Conservation (phyloP, 208 protist species). For the Naegleria gruberi region DNA sequence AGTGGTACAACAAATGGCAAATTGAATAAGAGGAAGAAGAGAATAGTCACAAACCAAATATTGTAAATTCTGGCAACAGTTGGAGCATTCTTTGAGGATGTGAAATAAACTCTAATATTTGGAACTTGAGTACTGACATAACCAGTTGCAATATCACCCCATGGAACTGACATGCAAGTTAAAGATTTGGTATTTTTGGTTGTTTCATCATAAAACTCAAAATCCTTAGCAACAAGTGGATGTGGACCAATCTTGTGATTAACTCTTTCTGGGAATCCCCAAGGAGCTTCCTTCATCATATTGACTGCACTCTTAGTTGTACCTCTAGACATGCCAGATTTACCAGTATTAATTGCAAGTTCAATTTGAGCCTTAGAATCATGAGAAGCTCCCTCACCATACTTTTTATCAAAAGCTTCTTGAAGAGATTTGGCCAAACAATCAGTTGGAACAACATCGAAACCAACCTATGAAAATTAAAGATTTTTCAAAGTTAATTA, state of each 20-base stretch:
- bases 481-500: no score
- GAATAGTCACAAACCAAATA: not conserved
- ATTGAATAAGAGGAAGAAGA: not conserved
- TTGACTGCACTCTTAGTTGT: not conserved
- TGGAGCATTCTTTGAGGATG: not conserved
- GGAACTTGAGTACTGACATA: not conserved
- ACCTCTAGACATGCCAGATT: not conserved
- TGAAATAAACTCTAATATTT: not conserved
- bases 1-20: not conserved
- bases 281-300: not conserved
- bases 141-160: not conserved
- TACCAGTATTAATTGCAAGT: not conserved
- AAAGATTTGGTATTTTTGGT: not conserved
- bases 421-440: not conserved
- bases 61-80: not conserved
- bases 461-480: no score
- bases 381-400: not conserved
- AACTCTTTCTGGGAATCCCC: not conserved
- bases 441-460: conserved; percentile 16
- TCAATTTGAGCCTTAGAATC: not conserved
- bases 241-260: not conserved
- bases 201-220: not conserved
- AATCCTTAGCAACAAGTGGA: not conserved
- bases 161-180: not conserved
- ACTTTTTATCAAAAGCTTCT: not conserved